phyloP scores from a whole-genome alignment of 768 basidiomycete genomes.

The Chalciporus sphaerocephalus region DNA sequence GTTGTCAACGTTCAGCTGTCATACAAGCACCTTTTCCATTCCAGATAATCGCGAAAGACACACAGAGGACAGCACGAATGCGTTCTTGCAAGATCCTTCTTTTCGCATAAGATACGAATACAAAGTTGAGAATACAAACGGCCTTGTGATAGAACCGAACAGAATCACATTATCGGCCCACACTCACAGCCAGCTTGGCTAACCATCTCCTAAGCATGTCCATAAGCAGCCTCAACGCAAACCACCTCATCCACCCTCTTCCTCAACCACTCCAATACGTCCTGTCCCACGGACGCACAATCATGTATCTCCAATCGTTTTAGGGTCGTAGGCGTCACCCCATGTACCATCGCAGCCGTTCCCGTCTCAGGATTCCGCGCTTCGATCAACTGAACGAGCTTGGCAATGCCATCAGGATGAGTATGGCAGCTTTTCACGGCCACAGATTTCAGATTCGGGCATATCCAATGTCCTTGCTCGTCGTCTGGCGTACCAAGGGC shows the following conservation, averaged over 20 bases:
- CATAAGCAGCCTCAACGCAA: conserved; percentile 56
- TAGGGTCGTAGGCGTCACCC: conserved; percentile 51
- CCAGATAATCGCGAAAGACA: too few species aligned
- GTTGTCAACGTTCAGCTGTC: too few species aligned
- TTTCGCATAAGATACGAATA: conserved; percentile 19
- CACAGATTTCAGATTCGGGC: conserved; percentile 57
- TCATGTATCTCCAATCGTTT: conserved; percentile 60
- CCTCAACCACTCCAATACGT: conserved; percentile 67
- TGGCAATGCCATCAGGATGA: conserved; percentile 59
- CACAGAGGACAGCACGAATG: too few species aligned
- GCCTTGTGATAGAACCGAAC: conserved; percentile 6
- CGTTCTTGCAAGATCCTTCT: too few species aligned
- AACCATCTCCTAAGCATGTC: conserved; percentile 30
- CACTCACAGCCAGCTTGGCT: too few species aligned
- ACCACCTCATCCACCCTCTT: conserved; percentile 57
- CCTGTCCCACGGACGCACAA: conserved; percentile 60
- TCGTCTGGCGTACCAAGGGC: conserved; percentile 60
- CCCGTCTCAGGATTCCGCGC: conserved; percentile 57
- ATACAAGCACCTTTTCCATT: conserved; percentile 8
- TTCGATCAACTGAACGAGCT: conserved; percentile 69
- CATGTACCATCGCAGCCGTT: conserved; percentile 35
- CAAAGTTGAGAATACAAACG: conserved; percentile 7
- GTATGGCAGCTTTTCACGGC: conserved; percentile 62
- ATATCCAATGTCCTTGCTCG: conserved; percentile 55
- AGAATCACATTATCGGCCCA: too few species aligned